Base-by-base conservation (phyloP, 2,329 filamentous ascomycete genomes). In the Aspergillus uvarum region DNA sequence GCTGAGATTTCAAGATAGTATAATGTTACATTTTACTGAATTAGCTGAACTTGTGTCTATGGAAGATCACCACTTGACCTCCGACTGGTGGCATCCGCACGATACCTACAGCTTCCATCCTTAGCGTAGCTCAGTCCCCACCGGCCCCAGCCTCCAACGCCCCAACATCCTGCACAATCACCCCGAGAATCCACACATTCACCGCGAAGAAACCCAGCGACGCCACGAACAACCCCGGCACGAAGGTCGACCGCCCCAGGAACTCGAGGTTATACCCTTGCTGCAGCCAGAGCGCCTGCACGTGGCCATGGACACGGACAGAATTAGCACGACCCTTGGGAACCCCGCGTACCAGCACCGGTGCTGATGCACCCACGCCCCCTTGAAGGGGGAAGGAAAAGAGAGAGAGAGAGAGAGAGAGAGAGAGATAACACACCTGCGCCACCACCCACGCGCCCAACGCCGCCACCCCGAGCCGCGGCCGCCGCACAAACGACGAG, bases 151-250 rank as follows among this genome's bases (percentile, higher is more conserved):
- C 11, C 8, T 7, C 14, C 21, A 50, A n/a, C 1, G 12, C 51
- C 4, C 75, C 76, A 24, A 83, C 81, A 74, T 98, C 95, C 2
- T 74, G 73, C 6, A 97, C 83, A 48, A 98, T 87, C 51, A 96
- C 80, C 0, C 91, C 90, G 44, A 99, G 73, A 57, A 98, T 91
- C 87, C 91, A 96, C 67, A 87, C 88, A 73, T 99, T 98, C 16
- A 92, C 85, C 1, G 87, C 74, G 72, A 97, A 98, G 78, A 99
- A 98, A 0, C 79, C 78, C 14, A 96, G 74, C 0, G 90, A 89
- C 0, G 91, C 83, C 0, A 85, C 64, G 86, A 91, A 98, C 1
- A 99, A 79, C 0, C 92, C 92, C 0, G 93, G 92, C 10, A 92
- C 83, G 72, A 97, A 99, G 0, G 89, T 93, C 63, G 91, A 94